These are phyloP conservation scores for Akebia trifoliata DNA, from an alignment of 164 flowering plant genomes.

Conservation along the genomic window DNA sequence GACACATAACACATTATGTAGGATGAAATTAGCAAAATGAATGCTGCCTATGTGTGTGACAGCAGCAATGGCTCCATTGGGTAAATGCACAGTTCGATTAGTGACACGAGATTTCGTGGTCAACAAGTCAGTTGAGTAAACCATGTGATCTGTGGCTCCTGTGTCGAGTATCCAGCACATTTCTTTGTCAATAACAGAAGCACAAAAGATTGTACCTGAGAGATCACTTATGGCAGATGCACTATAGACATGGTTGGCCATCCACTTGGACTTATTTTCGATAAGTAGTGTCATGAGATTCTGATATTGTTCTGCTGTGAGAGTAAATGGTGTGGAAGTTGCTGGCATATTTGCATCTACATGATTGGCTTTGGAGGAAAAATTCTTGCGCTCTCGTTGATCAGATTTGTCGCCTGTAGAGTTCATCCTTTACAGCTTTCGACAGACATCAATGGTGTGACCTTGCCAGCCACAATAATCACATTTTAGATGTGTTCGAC, in stretches of 20 bases:
- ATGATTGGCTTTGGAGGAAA: constrained; percentile 13
- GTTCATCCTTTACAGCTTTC: too few species aligned
- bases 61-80: too few species aligned
- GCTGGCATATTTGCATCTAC: constrained; percentile 8
- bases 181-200: constrained; percentile 1
- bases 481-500: constrained; percentile 2
- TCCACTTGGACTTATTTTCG: too few species aligned
- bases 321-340: constrained; percentile 4
- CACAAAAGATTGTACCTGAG: too few species aligned
- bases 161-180: constrained; percentile 15
- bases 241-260: too few species aligned
- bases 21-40: constrained; percentile 3
- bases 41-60: too few species aligned
- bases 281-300: constrained; percentile 13
- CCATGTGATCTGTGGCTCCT: too few species aligned
- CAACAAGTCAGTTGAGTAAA: too few species aligned
- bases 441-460: constrained; percentile 17
- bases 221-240: too few species aligned
- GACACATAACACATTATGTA: constrained; percentile 22
- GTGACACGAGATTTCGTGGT: too few species aligned
- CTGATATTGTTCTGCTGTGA: constrained; percentile 12
- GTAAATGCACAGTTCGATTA: too few species aligned
- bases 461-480: constrained; percentile 18
- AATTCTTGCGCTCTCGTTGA: constrained; percentile 8
- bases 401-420: too few species aligned